A percentile compares a stretch with the other conserved stretches of the same genome.
Conservation (phyloP, 2,329 filamentous ascomycete genomes). For the Bipolaris bicolor region DNA sequence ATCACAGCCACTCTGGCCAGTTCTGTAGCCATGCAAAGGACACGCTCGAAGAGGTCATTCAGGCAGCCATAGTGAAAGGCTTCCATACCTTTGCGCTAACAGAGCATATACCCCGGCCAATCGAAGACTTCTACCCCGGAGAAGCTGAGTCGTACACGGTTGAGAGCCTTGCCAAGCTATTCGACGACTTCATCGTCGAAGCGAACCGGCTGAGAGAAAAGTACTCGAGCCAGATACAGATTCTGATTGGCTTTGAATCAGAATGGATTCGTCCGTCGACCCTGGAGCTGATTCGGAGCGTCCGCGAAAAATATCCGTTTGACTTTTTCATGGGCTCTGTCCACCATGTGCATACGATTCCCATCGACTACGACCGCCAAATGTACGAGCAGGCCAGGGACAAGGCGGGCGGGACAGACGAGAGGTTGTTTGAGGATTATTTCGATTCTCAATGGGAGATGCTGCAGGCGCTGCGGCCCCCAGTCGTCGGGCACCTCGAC, state of each 20-base stretch:
- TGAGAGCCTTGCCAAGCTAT: slow-evolving; percentile 54
- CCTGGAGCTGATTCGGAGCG: slow-evolving; percentile 63
- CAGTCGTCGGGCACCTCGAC: slow-evolving; percentile 92
- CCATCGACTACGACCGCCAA: slow-evolving; percentile 82
- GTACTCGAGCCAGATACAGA: slow-evolving; percentile 73
- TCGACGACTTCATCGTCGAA: slow-evolving; percentile 76
- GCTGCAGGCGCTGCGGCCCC: slow-evolving; percentile 73
- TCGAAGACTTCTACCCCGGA: slow-evolving; percentile 87
- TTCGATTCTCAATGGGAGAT: slow-evolving; percentile 88
- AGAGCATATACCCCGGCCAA: slow-evolving; percentile 89
- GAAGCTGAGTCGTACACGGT: slow-evolving; percentile 63
- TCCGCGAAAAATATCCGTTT: slow-evolving; percentile 67
- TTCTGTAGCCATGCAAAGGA: slow-evolving; percentile 91
- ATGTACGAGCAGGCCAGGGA: slow-evolving; percentile 70
- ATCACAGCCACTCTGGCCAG: slow-evolving; percentile 97
- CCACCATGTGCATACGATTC: slow-evolving; percentile 84
- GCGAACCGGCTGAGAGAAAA: slow-evolving; percentile 72
- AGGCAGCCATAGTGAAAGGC: slow-evolving; percentile 75
- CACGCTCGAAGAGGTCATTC: slow-evolving; percentile 81
- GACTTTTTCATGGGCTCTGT: slow-evolving; percentile 94
- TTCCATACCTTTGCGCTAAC: slow-evolving; percentile 87
- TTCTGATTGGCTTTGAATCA: slow-evolving; percentile 89
- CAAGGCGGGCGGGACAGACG: slow-evolving; percentile 63
- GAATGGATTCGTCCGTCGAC: slow-evolving; percentile 84
- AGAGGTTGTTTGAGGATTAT: slow-evolving; percentile 75